Conservation (phyloP, 768 basidiomycete species). For the Dacryopinax spathularia region DNA sequence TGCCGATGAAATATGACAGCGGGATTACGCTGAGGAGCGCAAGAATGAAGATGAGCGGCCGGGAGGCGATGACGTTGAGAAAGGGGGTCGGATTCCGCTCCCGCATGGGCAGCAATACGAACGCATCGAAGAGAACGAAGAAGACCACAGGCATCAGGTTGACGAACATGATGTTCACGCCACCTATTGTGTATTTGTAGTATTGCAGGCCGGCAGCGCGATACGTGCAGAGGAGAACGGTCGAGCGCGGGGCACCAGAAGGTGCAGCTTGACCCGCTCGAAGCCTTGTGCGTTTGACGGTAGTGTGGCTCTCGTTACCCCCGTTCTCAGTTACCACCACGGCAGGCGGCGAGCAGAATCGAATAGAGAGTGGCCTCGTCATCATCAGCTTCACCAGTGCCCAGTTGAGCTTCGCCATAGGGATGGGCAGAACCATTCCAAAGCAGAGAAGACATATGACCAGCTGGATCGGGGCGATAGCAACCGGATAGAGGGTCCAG, state of each 20-base stretch:
- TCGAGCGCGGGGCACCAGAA: slow-evolving; percentile 61
- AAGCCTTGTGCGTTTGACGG: slow-evolving; percentile 58
- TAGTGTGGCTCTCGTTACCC: slow-evolving; percentile 14
- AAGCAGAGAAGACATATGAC: slow-evolving; percentile 82
- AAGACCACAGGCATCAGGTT: slow-evolving; percentile 88
- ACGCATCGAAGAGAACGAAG: slow-evolving; percentile 89
- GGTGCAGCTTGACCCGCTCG: slow-evolving; percentile 84
- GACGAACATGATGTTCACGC: slow-evolving; percentile 96
- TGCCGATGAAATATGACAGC: slow-evolving; percentile 96
- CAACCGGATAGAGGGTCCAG: slow-evolving; percentile 58
- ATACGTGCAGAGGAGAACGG: slow-evolving; percentile 88
- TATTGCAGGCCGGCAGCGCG: slow-evolving; percentile 79
- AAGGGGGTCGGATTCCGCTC: slow-evolving; percentile 53
- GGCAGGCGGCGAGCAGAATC: slow-evolving; percentile 75
- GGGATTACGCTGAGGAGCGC: slow-evolving; percentile 87
- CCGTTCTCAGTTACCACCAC: slow-evolving; percentile 34
- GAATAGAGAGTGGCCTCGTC: slow-evolving; percentile 63
- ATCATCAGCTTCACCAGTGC: slow-evolving; percentile 75
- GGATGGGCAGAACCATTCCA: slow-evolving; percentile 88
- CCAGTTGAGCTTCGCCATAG: slow-evolving; percentile 97
- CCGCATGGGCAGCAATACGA: slow-evolving; percentile 58
- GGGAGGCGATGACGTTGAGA: slow-evolving; percentile 54
- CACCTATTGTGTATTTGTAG: slow-evolving; percentile 98
- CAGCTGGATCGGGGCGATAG: slow-evolving; percentile 83
- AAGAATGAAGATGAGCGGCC: slow-evolving; percentile 67